Base-by-base conservation (phyloP, 305 asterid genomes). In the Striga hermonthica region DNA sequence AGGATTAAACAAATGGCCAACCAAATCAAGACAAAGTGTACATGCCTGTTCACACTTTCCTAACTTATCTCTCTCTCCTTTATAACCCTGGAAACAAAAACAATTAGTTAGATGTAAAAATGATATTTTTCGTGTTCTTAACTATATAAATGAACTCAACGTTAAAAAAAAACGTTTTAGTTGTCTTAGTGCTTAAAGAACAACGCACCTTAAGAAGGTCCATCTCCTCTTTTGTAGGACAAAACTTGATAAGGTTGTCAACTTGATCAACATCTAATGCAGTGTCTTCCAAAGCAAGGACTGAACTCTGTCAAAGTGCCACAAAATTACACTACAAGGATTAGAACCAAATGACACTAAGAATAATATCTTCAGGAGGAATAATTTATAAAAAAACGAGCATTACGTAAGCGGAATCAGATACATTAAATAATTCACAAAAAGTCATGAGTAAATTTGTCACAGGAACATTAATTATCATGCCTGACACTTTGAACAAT, bases 1-100 rank as follows among this genome's bases (percentile, higher is more conserved):
- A 56, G 67, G 40, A 44, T 39, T 36, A 64, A 64, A 49, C 38
- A 56, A 57, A 55, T 47, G 44, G 57, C 38, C 65, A 70, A 36
- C 49, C 34, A 61, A 43, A 65, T 43, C 70, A 48, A 44, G 69
- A 56, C 58, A 74, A 73, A 77, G 60, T 73, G 59, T 65, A 69
- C 79, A 61, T 50, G 89, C 97, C 96, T 84, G 97, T 82, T 91
- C 97, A 74, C 98, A 91, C 77, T 80, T 88, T 73, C 97, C 98
- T 77, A 91, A 74, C 67, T 81, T 82, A 68, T 87, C 97, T 72
- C 31, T 89, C 71, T 87, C 95, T 68, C 98, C 97, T 79, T 89
- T 84, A 71, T 87, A 91, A 75, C 91, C 91, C 98, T 91, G 88
- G 73, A 74, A 78, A 68, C 50, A 80, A 61, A 72, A 73, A 71